phyloP scores from a whole-genome alignment of 2,329 filamentous ascomycete genomes.

The Trichoderma asperellum region DNA sequence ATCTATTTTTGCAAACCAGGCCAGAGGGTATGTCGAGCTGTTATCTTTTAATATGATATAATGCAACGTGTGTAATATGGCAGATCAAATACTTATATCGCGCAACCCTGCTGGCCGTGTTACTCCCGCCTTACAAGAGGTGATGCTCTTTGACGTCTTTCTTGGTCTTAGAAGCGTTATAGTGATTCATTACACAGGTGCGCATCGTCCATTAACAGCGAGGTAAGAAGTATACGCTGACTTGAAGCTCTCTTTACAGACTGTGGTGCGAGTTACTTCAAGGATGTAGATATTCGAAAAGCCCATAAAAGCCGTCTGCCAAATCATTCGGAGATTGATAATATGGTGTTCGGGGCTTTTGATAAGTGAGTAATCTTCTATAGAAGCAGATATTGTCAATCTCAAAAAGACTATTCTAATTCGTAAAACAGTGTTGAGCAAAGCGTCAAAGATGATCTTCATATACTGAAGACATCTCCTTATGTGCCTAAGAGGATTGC shows the following conservation, averaged over 20 bases:
- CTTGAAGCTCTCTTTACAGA: neutral
- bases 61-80: neutral
- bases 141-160: neutral
- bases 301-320: neutral
- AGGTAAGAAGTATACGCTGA: neutral
- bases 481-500: neutral
- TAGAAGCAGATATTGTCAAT: neutral
- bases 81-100: neutral
- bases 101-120: neutral
- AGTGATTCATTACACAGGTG: conserved; percentile 6
- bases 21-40: neutral
- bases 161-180: neutral
- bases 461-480: conserved; percentile 5
- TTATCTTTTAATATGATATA: neutral
- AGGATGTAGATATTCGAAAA: neutral
- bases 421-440: neutral
- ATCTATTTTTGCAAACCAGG: neutral
- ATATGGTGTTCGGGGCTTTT: neutral
- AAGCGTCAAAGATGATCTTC: neutral
- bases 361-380: neutral
- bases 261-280: neutral
- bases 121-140: neutral
- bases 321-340: neutral
- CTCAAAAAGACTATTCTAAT: neutral
- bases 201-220: neutral